These are phyloP conservation scores for Trichoderma atrobrunneum DNA, from an alignment of 2,329 filamentous ascomycete species.

Conservation along the genomic window DNA sequence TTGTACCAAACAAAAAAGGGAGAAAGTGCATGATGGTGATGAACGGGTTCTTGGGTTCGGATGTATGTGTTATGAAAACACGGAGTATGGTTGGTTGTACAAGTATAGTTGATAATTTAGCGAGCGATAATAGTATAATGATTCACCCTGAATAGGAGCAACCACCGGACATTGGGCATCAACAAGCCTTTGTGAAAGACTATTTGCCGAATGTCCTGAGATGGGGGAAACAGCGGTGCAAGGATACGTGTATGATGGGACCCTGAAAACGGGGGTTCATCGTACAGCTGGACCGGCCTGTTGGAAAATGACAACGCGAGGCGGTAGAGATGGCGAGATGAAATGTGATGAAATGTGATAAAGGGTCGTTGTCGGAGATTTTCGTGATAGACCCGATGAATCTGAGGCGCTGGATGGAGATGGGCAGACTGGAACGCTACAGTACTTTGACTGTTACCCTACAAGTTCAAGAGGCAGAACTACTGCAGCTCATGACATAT, in stretches of 20 bases:
- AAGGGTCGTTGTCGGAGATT: background rate
- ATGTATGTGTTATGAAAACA: background rate
- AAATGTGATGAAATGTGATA: background rate
- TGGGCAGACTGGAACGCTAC: background rate
- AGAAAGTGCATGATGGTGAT: background rate
- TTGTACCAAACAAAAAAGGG: background rate
- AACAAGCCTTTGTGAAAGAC: background rate
- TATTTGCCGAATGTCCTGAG: background rate
- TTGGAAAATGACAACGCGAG: background rate
- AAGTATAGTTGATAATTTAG: slow-evolving; percentile 7
- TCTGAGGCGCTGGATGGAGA: background rate
- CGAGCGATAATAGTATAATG: slow-evolving; percentile 4
- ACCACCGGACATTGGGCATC: background rate
- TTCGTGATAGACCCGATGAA: background rate
- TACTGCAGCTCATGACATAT: background rate
- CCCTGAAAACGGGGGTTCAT: background rate
- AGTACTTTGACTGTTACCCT: background rate
- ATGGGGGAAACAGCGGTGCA: background rate
- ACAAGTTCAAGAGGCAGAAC: background rate
- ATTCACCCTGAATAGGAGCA: background rate
- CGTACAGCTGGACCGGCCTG: background rate
- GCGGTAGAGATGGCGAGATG: background rate
- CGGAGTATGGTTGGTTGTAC: slow-evolving; percentile 10
- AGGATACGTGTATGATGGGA: slow-evolving; percentile 1
- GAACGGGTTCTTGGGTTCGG: background rate